Evolutionary conservation across 2,329 filamentous ascomycete species (phyloP).

Genomic region (Coniochaeta sp.): DNA sequence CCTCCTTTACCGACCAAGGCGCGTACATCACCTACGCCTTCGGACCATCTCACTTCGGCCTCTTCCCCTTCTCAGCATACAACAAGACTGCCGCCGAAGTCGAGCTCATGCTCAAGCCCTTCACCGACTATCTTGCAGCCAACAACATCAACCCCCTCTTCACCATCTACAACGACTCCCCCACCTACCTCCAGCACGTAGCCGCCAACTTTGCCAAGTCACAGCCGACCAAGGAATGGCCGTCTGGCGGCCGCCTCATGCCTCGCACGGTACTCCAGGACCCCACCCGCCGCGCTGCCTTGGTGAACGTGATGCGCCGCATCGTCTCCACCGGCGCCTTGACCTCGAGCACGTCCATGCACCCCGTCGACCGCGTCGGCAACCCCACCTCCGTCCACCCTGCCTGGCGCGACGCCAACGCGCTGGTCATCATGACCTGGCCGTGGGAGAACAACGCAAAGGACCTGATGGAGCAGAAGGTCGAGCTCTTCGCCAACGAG

Average conservation of each 20-base stretch:
- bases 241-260: slow-evolving; percentile 3
- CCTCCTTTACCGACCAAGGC: not conserved
- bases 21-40: slow-evolving; percentile 3
- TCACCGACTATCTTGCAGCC: slow-evolving; percentile 1
- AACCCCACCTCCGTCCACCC: slow-evolving; percentile 2
- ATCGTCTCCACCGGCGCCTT: not conserved
- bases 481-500: slow-evolving; percentile 2
- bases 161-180: not conserved
- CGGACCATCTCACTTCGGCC: slow-evolving; percentile 1
- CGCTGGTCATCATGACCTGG: slow-evolving; percentile 4
- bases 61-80: slow-evolving; percentile 4
- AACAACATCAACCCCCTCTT: not conserved
- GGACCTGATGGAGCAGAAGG: slow-evolving; percentile 1
- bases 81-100: slow-evolving; percentile 4
- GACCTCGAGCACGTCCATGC: not conserved
- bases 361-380: not conserved
- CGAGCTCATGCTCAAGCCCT: slow-evolving; percentile 1
- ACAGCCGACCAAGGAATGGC: slow-evolving; percentile 2
- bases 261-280: not conserved
- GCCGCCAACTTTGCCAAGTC: slow-evolving; percentile 6
- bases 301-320: not conserved
- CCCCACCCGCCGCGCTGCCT: not conserved
- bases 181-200: slow-evolving; percentile 4
- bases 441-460: slow-evolving; percentile 3
- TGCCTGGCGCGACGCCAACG: slow-evolving; percentile 1